A percentile compares a stretch with the other conserved stretches of the same genome.
Conservation (phyloP, 1,284 basidiomycete species). For the Chalciporus sp. region DNA sequence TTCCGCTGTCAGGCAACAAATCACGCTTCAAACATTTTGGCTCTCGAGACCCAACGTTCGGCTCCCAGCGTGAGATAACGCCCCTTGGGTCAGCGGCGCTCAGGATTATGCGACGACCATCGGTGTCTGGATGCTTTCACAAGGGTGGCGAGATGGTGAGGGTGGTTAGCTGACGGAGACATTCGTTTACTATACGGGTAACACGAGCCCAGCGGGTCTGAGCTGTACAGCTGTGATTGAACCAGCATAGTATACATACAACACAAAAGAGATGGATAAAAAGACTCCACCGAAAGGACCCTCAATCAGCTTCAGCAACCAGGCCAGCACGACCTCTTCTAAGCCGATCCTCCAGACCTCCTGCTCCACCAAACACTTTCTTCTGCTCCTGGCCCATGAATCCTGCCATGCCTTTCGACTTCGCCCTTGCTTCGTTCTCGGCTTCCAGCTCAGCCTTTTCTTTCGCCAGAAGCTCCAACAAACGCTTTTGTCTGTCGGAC, state of each 20-base stretch:
- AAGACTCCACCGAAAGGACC: constrained; percentile 4
- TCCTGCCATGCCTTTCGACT: constrained; percentile 70
- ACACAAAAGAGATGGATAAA: constrained; percentile 2
- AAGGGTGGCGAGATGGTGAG: neutral
- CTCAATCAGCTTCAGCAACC: constrained; percentile 58
- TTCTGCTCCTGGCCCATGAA: constrained; percentile 77
- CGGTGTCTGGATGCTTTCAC: neutral
- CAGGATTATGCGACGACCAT: neutral
- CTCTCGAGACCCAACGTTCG: neutral
- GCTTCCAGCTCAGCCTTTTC: constrained; percentile 73
- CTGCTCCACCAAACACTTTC: constrained; percentile 73
- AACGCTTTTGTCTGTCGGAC: constrained; percentile 66
- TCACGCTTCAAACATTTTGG: neutral
- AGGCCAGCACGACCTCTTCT: constrained; percentile 64
- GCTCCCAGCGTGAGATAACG: neutral
- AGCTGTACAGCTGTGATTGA: constrained; percentile 1
- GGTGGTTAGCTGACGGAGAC: neutral
- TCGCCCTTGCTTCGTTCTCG: constrained; percentile 61
- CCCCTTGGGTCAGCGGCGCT: neutral
- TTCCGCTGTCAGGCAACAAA: neutral
- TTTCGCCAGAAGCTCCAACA: constrained; percentile 62
- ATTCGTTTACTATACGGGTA: neutral
- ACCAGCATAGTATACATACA: constrained; percentile 10
- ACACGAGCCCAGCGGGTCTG: neutral
- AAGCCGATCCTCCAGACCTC: constrained; percentile 78